These are phyloP conservation scores for Suillus paluster DNA, from an alignment of 768 basidiomycete species.

Conservation along the genomic window DNA sequence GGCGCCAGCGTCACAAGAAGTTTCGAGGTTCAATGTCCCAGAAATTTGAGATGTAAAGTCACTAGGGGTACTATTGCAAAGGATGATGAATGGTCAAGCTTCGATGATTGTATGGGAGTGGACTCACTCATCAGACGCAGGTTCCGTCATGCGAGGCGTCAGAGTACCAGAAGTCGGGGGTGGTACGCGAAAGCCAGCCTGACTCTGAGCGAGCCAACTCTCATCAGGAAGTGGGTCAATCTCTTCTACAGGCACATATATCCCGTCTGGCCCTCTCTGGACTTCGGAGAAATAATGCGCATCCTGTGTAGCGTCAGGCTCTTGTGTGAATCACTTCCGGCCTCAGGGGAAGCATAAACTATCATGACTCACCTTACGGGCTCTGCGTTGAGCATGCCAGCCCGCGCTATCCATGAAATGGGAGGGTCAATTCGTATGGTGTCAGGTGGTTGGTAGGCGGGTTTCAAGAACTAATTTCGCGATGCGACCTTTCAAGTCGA, in stretches of 20 bases:
- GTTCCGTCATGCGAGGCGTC: too few relatives aligned
- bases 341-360: not conserved
- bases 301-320: conserved; percentile 28
- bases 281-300: conserved; percentile 30
- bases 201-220: conserved; percentile 45
- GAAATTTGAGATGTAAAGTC: too few relatives aligned
- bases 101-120: too few relatives aligned
- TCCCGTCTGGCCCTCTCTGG: conserved; percentile 52
- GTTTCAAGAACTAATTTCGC: too few relatives aligned
- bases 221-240: conserved; percentile 63
- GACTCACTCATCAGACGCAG: too few relatives aligned
- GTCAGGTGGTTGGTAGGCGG: too few relatives aligned
- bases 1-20: too few relatives aligned
- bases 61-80: too few relatives aligned
- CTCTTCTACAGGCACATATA: conserved; percentile 58
- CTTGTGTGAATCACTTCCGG: not conserved
- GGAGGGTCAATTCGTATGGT: not conserved
- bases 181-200: conserved; percentile 41
- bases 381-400: conserved; percentile 73
- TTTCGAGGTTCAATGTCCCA: too few relatives aligned
- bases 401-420: conserved; percentile 72
- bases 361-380: conserved; percentile 52
- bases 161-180: conserved; percentile 43
- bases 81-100: too few relatives aligned
- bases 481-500: too few relatives aligned